Percentiles rank a stretch among this genome's conserved stretches.
These are phyloP conservation scores for Physcomitrellopsis africana DNA, from an alignment of 225 moss, liverwort and hornwort genomes.

Conservation along the genomic window DNA sequence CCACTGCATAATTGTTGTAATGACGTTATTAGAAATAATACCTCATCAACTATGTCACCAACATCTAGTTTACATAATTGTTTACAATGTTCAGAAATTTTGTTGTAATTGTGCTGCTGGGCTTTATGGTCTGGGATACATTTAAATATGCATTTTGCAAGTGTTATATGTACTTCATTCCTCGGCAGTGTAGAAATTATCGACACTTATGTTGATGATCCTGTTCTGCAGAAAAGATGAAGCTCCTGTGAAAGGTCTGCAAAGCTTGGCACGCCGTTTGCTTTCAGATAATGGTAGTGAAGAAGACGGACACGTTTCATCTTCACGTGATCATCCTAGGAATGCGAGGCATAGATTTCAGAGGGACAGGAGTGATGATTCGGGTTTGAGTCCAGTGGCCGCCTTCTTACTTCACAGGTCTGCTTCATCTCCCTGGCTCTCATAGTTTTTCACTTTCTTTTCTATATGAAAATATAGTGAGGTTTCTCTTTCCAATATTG, in stretches of 20 bases:
- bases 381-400: constrained; percentile 70
- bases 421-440: constrained; percentile 13
- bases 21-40: neutral
- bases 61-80: neutral
- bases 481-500: constrained; percentile 1
- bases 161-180: neutral
- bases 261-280: constrained; percentile 81
- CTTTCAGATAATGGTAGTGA: constrained; percentile 68
- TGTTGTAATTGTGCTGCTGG: no score
- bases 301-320: constrained; percentile 35
- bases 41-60: neutral
- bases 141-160: neutral
- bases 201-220: neutral
- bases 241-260: constrained; percentile 83
- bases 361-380: constrained; percentile 55
- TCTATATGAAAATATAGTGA: constrained; percentile 9
- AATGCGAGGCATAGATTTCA: constrained; percentile 41
- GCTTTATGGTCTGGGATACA: neutral
- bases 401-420: constrained; percentile 66
- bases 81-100: constrained; percentile 1
- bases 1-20: neutral
- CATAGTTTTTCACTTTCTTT: neutral
- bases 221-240: constrained; percentile 82
- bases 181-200: neutral
- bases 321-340: constrained; percentile 44